Evolutionary conservation across 2,329 filamentous ascomycete genomes (phyloP).

Genomic region (Ascomycota sp.): DNA sequence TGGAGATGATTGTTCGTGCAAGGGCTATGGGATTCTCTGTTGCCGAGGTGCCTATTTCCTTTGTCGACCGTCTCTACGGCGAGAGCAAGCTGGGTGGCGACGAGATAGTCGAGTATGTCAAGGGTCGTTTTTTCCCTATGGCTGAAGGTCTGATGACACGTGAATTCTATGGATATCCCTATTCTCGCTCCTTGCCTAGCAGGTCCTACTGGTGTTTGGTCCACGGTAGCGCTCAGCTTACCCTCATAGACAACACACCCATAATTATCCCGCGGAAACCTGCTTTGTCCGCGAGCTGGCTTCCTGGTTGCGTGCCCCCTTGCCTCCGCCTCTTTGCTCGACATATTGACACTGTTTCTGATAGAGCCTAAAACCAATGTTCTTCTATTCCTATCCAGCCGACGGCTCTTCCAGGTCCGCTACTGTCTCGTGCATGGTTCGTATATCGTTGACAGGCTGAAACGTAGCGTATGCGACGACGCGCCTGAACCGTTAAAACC

Average conservation of each 20-base stretch:
- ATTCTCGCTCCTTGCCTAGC: no score
- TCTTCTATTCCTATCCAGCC: conserved; percentile 49
- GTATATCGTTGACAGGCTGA: conserved; percentile 81
- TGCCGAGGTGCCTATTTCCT: conserved; percentile 86
- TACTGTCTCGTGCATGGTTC: conserved; percentile 69
- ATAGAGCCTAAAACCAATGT: conserved; percentile 60
- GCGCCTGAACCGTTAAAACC: conserved; percentile 38
- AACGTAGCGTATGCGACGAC: conserved; percentile 61
- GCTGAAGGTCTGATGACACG: conserved; percentile 52
- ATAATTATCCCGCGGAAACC: no score
- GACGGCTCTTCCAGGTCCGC: conserved; percentile 35
- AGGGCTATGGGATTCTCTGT: conserved; percentile 92
- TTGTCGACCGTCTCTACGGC: conserved; percentile 88
- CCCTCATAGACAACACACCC: no score
- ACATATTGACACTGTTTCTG: no score
- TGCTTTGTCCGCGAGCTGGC: no score
- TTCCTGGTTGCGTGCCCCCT: no score
- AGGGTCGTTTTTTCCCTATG: conserved; percentile 62
- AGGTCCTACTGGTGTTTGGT: no score
- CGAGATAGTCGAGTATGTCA: conserved; percentile 93
- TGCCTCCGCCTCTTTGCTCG: no score
- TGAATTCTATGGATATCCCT: no score
- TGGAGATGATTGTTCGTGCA: conserved; percentile 97
- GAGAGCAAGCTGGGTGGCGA: conserved; percentile 87
- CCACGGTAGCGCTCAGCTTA: no score